These are phyloP conservation scores for Geotrichum klebahnii DNA, from an alignment of 1,139 yeast genomes.

Conservation along the genomic window DNA sequence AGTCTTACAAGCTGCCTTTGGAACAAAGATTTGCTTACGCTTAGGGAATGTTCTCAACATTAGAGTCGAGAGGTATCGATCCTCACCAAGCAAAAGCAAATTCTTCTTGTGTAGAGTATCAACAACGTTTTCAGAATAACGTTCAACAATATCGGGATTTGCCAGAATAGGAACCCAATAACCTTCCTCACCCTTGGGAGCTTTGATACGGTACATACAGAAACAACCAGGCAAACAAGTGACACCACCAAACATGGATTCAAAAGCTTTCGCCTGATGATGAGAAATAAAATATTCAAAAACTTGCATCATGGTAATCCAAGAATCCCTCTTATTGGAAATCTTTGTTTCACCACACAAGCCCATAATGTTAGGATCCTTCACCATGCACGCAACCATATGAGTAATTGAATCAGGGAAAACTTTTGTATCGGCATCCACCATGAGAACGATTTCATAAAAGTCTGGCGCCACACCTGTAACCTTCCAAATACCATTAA, in stretches of 20 bases:
- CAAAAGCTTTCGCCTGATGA: conserved; percentile 94
- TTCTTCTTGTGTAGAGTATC: conserved; percentile 88
- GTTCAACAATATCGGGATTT: conserved; percentile 93
- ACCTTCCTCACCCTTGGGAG: conserved; percentile 87
- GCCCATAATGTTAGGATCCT: conserved; percentile 89
- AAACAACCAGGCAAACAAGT: conserved; percentile 98
- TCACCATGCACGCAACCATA: conserved; percentile 89
- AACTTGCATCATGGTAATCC: conserved; percentile 95
- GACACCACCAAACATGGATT: conserved; percentile 92
- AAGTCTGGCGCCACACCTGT: conserved; percentile 86
- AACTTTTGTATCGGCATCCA: conserved; percentile 93
- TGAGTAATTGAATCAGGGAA: conserved; percentile 88
- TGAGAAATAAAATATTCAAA: conserved; percentile 94
- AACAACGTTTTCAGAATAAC: conserved; percentile 85
- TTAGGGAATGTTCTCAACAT: conserved; percentile 92
- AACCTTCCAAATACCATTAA: conserved; percentile 73
- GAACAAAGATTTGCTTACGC: conserved; percentile 86
- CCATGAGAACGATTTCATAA: conserved; percentile 87
- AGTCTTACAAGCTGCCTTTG: conserved; percentile 95
- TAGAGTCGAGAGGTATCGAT: conserved; percentile 78
- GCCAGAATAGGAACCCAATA: conserved; percentile 96
- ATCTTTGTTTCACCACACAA: conserved; percentile 96
- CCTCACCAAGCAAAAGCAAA: conserved; percentile 85
- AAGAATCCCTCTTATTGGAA: conserved; percentile 74
- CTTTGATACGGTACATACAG: conserved; percentile 88